Evolutionary conservation across 805 yeast species (phyloP).

Genomic region (Spathaspora girioi): DNA sequence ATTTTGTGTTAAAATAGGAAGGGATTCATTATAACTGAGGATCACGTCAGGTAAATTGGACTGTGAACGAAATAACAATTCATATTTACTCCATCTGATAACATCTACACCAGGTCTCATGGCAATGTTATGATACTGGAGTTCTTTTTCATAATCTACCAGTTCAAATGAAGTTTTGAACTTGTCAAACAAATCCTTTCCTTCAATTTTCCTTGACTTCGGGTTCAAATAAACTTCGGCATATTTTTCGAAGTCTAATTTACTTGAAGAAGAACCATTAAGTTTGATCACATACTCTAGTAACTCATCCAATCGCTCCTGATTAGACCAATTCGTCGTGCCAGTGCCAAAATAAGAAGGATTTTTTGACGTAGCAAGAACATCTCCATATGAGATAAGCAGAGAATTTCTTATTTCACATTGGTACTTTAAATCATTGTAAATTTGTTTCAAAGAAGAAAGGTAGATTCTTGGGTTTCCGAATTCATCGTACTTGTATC

Average conservation of each 20-base stretch:
- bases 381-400: conserved; percentile 3
- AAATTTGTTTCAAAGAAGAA: conserved; percentile 50
- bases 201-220: neutral
- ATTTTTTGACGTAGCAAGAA: conserved; percentile 6
- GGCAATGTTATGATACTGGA: conserved; percentile 12
- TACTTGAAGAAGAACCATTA: conserved; percentile 10
- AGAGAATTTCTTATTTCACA: conserved; percentile 24
- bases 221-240: conserved; percentile 1
- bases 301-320: conserved; percentile 23
- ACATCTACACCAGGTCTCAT: conserved; percentile 18
- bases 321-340: conserved; percentile 27
- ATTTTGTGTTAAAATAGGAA: neutral
- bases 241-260: conserved; percentile 3
- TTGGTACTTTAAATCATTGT: conserved; percentile 55
- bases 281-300: conserved; percentile 25
- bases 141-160: conserved; percentile 19
- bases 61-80: conserved; percentile 12
- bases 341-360: conserved; percentile 18
- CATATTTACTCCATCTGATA: conserved; percentile 16
- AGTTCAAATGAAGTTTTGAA: conserved; percentile 27
- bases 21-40: neutral
- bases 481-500: conserved; percentile 7
- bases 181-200: conserved; percentile 3
- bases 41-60: neutral
- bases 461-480: conserved; percentile 25